phyloP scores from a whole-genome alignment of 192 early-diverging fungal species.

The Bifiguratus adelaidae region DNA sequence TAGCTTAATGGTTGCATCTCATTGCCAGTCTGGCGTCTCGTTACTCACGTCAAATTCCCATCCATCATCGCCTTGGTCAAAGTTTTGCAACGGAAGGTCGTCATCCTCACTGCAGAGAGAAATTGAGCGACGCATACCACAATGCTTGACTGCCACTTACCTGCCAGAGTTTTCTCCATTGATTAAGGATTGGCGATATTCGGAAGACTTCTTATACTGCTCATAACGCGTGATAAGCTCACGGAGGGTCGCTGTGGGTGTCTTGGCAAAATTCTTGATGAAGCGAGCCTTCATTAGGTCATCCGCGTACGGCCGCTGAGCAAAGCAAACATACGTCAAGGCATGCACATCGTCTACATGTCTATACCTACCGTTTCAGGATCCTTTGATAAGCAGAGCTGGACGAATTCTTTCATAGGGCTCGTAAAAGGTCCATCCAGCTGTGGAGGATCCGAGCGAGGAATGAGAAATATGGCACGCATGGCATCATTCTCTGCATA shows the following conservation, averaged over 20 bases:
- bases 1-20: too few species aligned
- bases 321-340: background rate
- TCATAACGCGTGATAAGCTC: conserved; percentile 58
- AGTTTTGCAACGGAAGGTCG: too few species aligned
- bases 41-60: too few species aligned
- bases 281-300: conserved; percentile 79
- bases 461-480: conserved; percentile 81
- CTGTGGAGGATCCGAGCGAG: conserved; percentile 66
- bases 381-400: conserved; percentile 74
- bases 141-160: too few species aligned
- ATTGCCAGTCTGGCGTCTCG: too few species aligned
- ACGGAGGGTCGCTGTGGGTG: conserved; percentile 33
- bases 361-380: conserved; percentile 57
- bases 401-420: conserved; percentile 83
- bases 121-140: too few species aligned
- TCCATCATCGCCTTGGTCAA: too few species aligned
- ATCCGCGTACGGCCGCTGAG: conserved; percentile 74
- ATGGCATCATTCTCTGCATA: conserved; percentile 85
- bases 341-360: background rate
- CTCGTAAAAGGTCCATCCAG: conserved; percentile 72
- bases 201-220: conserved; percentile 38
- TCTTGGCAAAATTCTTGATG: conserved; percentile 48
- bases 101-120: too few species aligned
- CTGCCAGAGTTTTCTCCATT: too few species aligned
- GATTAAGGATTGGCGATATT: conserved; percentile 10